phyloP scores from a whole-genome alignment of 306 rosid species.

The Dryas drummondii region DNA sequence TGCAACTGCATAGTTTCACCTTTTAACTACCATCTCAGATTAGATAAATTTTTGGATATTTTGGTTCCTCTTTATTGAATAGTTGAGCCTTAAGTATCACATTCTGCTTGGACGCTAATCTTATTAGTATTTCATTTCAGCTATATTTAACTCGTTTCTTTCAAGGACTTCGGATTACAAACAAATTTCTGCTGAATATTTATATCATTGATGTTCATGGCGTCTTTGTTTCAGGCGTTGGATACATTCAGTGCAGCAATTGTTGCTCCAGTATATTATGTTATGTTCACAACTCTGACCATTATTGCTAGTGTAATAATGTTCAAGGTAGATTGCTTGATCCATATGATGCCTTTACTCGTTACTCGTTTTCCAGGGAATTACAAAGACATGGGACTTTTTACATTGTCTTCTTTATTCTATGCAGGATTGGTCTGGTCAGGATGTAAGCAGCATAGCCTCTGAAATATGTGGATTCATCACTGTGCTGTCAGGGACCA shows the following conservation, averaged over 20 bases:
- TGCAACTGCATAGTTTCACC: background rate
- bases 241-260: constrained; percentile 81
- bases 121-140: background rate
- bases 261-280: constrained; percentile 90
- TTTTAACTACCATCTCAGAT: background rate
- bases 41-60: background rate
- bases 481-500: constrained; percentile 87
- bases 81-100: background rate
- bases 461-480: constrained; percentile 94
- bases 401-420: constrained; percentile 19
- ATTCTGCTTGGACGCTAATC: background rate
- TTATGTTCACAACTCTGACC: constrained; percentile 90
- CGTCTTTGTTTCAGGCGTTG: constrained; percentile 62
- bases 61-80: background rate
- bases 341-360: constrained; percentile 5
- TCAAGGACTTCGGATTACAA: background rate
- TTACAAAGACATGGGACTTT: background rate
- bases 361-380: background rate
- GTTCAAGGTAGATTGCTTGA: constrained; percentile 62
- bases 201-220: constrained; percentile 7
- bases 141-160: background rate
- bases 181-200: constrained; percentile 4
- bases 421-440: constrained; percentile 93
- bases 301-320: constrained; percentile 83
- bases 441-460: constrained; percentile 67